Percentiles rank a stretch among this genome's conserved stretches.
Evolutionary conservation across 1,284 basidiomycete genomes (phyloP).

Genomic region (Earliella scabrosa): DNA sequence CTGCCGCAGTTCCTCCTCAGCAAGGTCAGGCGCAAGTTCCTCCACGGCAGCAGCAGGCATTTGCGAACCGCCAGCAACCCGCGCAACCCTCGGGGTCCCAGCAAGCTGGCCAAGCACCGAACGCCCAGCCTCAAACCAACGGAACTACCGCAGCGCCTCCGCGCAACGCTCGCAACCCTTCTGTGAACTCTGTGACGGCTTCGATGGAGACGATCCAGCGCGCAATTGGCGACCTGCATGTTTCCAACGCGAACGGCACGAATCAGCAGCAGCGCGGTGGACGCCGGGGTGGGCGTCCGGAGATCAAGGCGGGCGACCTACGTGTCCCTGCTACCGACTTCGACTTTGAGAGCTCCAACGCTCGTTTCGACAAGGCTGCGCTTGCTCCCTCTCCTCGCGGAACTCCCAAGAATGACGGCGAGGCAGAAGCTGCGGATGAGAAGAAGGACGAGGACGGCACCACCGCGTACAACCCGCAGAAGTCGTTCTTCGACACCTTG

Average conservation of each 20-base stretch:
- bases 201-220: conserved; percentile 81
- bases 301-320: conserved; percentile 41
- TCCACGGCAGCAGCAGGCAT: conserved; percentile 33
- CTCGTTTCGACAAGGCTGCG: conserved; percentile 75
- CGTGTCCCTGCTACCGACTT: conserved; percentile 72
- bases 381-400: conserved; percentile 37
- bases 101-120: conserved; percentile 25
- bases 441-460: conserved; percentile 32
- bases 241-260: conserved; percentile 41
- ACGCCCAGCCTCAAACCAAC: conserved; percentile 19
- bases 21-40: conserved; percentile 26
- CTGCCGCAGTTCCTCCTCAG: conserved; percentile 23
- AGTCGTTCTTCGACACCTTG: conserved; percentile 80
- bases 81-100: conserved; percentile 31
- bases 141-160: conserved; percentile 25
- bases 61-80: conserved; percentile 31
- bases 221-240: conserved; percentile 75
- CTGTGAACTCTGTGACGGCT: conserved; percentile 72
- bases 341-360: conserved; percentile 76
- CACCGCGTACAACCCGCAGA: conserved; percentile 71
- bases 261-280: conserved; percentile 37
- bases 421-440: conserved; percentile 30
- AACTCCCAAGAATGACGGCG: conserved; percentile 31
- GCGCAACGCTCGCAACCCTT: conserved; percentile 37
- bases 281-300: conserved; percentile 43